phyloP scores from a whole-genome alignment of 202 grass and related monocot genomes.

The Carex sylvatica region DNA sequence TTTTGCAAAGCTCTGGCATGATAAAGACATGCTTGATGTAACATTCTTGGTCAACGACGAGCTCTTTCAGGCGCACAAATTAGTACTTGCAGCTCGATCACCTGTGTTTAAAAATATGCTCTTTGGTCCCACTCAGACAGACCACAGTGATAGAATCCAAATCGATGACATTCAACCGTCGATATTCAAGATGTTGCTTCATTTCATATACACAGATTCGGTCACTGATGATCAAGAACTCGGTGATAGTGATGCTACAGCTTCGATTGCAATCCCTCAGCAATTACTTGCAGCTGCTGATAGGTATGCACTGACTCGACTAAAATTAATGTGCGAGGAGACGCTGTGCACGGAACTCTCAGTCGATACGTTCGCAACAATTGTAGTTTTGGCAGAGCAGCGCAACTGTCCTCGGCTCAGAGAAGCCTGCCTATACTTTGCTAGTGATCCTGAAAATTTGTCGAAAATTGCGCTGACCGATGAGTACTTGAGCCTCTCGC shows the following conservation, averaged over 20 bases:
- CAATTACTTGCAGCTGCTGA: constrained; percentile 27
- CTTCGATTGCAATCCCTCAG: not conserved
- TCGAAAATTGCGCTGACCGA: not conserved
- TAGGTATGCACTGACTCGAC: constrained; percentile 2
- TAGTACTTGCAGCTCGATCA: not conserved
- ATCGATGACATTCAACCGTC: constrained; percentile 2
- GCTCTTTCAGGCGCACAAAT: not conserved
- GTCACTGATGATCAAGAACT: not conserved
- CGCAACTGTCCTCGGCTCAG: constrained; percentile 29
- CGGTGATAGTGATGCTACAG: not conserved
- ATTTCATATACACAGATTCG: constrained; percentile 46
- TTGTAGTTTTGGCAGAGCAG: constrained; percentile 25
- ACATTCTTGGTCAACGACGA: constrained; percentile 6
- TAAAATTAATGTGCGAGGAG: constrained; percentile 38
- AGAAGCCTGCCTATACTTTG: constrained; percentile 32
- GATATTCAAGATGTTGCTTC: constrained; percentile 35
- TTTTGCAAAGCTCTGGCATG: not conserved
- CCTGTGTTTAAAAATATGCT: not conserved
- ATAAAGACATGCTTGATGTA: constrained; percentile 14
- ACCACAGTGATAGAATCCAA: not conserved
- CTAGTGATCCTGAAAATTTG: constrained; percentile 1
- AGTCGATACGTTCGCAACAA: not conserved
- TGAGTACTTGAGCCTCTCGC: not conserved
- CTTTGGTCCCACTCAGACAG: not conserved
- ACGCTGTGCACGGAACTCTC: constrained; percentile 19